Evolutionary conservation across 2,329 filamentous ascomycete species (phyloP), one percentile per base, ranked within the genome.

Genomic region (Sporothrix euskadiensis): DNA sequence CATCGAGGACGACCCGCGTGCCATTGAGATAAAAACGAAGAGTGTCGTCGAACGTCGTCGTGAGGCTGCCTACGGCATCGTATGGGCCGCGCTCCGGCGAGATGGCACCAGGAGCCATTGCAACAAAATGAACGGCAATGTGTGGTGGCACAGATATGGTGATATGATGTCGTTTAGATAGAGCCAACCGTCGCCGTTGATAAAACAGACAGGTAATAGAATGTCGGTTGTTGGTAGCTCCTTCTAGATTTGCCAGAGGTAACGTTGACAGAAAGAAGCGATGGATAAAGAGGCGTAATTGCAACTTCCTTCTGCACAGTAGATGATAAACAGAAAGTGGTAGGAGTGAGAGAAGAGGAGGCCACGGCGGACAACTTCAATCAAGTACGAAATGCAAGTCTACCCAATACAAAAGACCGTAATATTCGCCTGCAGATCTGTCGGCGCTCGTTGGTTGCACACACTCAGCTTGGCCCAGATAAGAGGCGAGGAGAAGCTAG

Each of bases 1-100:
- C 88, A 77, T 98, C 94, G 19, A 99, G 84, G 1, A 91, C 88
- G 19, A 98, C 92, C 76, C 91, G 93, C 2, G 95, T 97, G 75
- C 96, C 96, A 81, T 99, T 99, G 70, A 99, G 89, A 81, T 94
- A 98, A 85, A 98, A 98, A 22, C 91, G 88, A 74, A 98, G 85
- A 1, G 93, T 95, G 81, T 98, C 94, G 79, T 97, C 92, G 82
- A 93, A 98, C 65, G 87, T 82, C 71, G 91, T 89, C 1, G 93
- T 96, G 69, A 98, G 82, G 22, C 88, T 83, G 59, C 86, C 80
- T 19, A 81, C 76, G 30, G 80, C 74, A 6, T 80, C 78, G 32
- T 76, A 75, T 3, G 77, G 75, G 52, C 39, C 61, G 39, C 39
- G 61, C 39, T 84, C 83, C 32, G 87, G 85, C 32, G 86, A 85